Conservation (phyloP, 805 yeast species). For the Tanozyma kutaoensis region DNA sequence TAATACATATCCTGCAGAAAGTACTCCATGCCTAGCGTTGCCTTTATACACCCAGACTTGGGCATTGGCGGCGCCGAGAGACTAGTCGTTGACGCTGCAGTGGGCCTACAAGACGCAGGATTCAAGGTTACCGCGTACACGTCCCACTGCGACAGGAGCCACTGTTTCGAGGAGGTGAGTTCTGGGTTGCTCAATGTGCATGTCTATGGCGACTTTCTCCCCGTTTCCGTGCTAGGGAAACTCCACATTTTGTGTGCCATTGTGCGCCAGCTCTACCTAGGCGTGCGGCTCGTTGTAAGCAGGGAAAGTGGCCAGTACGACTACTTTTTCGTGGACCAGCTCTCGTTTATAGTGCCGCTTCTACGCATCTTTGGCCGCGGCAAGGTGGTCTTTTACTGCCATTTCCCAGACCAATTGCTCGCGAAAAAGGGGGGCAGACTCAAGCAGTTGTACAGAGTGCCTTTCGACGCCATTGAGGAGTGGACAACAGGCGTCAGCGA, state of each 20-base stretch:
- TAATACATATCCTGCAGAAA: no score
- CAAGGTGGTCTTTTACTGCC: slow-evolving; percentile 77
- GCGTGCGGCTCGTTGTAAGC: slow-evolving; percentile 28
- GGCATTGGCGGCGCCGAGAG: slow-evolving; percentile 98
- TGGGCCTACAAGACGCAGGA: slow-evolving; percentile 59
- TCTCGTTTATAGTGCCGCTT: slow-evolving; percentile 73
- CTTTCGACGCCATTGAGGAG: slow-evolving; percentile 80
- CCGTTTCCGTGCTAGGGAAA: slow-evolving; percentile 52
- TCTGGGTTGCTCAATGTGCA: slow-evolving; percentile 42
- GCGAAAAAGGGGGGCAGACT: slow-evolving; percentile 43
- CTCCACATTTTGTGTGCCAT: slow-evolving; percentile 76
- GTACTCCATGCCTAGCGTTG: no score
- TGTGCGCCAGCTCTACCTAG: slow-evolving; percentile 64
- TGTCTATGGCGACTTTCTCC: slow-evolving; percentile 77
- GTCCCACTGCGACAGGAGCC: slow-evolving; percentile 77
- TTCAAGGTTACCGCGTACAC: slow-evolving; percentile 64
- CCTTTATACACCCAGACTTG: slow-evolving; percentile 88
- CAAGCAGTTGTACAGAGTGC: slow-evolving; percentile 57
- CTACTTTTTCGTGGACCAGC: slow-evolving; percentile 75
- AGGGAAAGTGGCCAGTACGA: slow-evolving; percentile 45
- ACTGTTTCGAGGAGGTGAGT: slow-evolving; percentile 84
- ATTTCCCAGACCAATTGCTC: slow-evolving; percentile 83
- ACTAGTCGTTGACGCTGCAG: slow-evolving; percentile 90
- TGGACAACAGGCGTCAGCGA: slow-evolving; percentile 69
- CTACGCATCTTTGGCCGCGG: slow-evolving; percentile 34